Percentiles rank a stretch among this genome's conserved stretches.
Evolutionary conservation across 441 rosid species (phyloP).

Genomic region (Dalechampia spathulata): DNA sequence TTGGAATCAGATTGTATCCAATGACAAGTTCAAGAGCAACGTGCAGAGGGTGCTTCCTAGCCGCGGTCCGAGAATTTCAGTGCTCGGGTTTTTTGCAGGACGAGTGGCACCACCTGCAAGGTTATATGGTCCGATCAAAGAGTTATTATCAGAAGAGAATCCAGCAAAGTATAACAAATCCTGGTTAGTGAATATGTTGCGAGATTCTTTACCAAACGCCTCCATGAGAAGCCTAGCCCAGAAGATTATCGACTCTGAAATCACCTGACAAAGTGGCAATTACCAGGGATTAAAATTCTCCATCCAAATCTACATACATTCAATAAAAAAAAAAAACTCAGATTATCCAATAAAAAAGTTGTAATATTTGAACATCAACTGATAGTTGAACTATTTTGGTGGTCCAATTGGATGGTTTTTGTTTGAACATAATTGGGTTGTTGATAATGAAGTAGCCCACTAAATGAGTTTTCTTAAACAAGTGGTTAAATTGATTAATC

Average conservation of each 20-base stretch:
- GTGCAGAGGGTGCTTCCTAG: slow-evolving; percentile 21
- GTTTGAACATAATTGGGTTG: too few species aligned
- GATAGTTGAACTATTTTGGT: too few species aligned
- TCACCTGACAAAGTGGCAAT: too few species aligned
- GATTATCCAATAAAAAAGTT: too few species aligned
- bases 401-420: too few species aligned
- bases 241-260: slow-evolving; percentile 10
- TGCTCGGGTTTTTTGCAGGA: slow-evolving; percentile 15
- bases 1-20: slow-evolving; percentile 15
- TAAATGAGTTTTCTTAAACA: too few species aligned
- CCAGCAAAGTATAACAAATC: slow-evolving; percentile 9
- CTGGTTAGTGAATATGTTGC: slow-evolving; percentile 16
- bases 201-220: slow-evolving; percentile 6
- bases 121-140: slow-evolving; percentile 20
- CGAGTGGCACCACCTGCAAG: slow-evolving; percentile 6
- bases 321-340: too few species aligned
- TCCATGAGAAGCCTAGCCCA: slow-evolving; percentile 15
- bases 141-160: slow-evolving; percentile 21
- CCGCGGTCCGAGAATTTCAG: slow-evolving; percentile 18
- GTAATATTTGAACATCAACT: too few species aligned
- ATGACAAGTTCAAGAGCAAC: slow-evolving; percentile 24
- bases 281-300: background rate
- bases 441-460: too few species aligned
- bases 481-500: too few species aligned
- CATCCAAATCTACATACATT: too few species aligned